A percentile compares a stretch with the other conserved stretches of the same genome.
Conservation (phyloP, 2,329 filamentous ascomycete genomes). For the Aspergillus alliaceus region DNA sequence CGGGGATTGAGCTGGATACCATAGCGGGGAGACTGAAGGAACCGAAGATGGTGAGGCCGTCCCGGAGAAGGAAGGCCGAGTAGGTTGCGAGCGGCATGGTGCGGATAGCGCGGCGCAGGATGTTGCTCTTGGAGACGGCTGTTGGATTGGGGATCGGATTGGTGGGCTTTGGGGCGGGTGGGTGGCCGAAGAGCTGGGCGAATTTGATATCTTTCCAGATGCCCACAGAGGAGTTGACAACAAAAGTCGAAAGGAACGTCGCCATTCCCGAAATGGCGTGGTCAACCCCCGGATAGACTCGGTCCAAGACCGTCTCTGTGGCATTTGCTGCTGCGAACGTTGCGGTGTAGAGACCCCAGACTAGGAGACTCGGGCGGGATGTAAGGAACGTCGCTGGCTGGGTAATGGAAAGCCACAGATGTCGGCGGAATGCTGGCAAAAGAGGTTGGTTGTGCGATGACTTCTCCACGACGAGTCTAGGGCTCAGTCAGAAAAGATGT, state of each 20-base stretch:
- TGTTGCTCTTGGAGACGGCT: slow-evolving; percentile 15
- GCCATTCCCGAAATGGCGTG: slow-evolving; percentile 67
- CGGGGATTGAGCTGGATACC: slow-evolving; percentile 54
- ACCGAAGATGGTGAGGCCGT: slow-evolving; percentile 78
- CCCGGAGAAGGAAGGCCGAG: slow-evolving; percentile 71
- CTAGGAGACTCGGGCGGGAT: slow-evolving; percentile 42
- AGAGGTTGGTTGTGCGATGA: slow-evolving; percentile 36
- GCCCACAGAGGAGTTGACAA: slow-evolving; percentile 75
- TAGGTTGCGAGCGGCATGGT: slow-evolving; percentile 49
- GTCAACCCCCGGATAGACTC: slow-evolving; percentile 52
- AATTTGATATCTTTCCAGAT: slow-evolving; percentile 82
- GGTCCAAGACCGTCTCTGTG: slow-evolving; percentile 75
- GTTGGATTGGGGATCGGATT: slow-evolving; percentile 1
- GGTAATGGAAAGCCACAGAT: slow-evolving; percentile 36
- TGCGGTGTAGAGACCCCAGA: slow-evolving; percentile 67
- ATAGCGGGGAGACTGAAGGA: slow-evolving; percentile 34
- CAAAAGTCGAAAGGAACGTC: slow-evolving; percentile 75
- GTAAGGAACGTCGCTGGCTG: slow-evolving; percentile 40
- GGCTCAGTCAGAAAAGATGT: slow-evolving; percentile 12
- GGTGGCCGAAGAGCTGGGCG: slow-evolving; percentile 66
- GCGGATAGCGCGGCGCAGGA: slow-evolving; percentile 28
- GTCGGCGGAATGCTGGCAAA: slow-evolving; percentile 33
- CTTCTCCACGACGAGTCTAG: slow-evolving; percentile 44
- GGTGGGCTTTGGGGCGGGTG: slow-evolving; percentile 11
- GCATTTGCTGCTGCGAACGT: slow-evolving; percentile 86